phyloP scores from a whole-genome alignment of 257 asterid species.

The Solanum dulcamara region DNA sequence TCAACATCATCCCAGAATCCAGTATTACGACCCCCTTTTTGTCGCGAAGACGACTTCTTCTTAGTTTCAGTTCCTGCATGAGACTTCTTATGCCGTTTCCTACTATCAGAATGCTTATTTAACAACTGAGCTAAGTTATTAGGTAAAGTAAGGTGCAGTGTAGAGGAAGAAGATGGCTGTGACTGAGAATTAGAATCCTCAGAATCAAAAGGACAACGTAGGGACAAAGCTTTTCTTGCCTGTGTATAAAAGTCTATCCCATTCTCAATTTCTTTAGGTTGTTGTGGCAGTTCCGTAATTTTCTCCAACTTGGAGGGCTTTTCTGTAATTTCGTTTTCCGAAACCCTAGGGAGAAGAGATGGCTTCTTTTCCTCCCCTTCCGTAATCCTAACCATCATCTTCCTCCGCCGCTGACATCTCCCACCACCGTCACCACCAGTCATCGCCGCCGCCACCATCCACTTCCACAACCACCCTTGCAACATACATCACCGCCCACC shows the following conservation, averaged over 20 bases:
- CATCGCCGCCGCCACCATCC: conserved; percentile 44
- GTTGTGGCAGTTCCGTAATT: conserved; percentile 43
- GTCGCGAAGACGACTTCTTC: conserved; percentile 27
- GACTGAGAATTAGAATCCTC: conserved; percentile 24
- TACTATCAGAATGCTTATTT: conserved; percentile 48
- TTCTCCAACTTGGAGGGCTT: conserved; percentile 35
- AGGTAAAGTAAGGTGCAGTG: conserved; percentile 42
- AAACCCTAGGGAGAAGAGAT: conserved; percentile 5
- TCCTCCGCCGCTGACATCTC: conserved; percentile 57
- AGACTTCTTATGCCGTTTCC: conserved; percentile 72
- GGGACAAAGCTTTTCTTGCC: conserved; percentile 64
- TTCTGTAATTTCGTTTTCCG: conserved; percentile 32
- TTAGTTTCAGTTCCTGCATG: conserved; percentile 51
- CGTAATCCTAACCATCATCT: conserved; percentile 43
- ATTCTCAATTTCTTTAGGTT: conserved; percentile 4
- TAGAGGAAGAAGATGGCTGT: conserved; percentile 3
- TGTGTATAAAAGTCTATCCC: conserved; percentile 54
- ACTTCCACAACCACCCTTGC: conserved; percentile 34
- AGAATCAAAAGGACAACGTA: conserved; percentile 63
- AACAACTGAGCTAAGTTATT: conserved; percentile 51
- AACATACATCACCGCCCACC: conserved; percentile 10
- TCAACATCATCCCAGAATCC: conserved; percentile 67
- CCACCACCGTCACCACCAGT: conserved; percentile 40
- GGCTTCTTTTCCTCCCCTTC: conserved; percentile 17
- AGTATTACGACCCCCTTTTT: conserved; percentile 28